Evolutionary conservation across 1,139 yeast genomes (phyloP).

Genomic region (Saccharomycopsis phalli): DNA sequence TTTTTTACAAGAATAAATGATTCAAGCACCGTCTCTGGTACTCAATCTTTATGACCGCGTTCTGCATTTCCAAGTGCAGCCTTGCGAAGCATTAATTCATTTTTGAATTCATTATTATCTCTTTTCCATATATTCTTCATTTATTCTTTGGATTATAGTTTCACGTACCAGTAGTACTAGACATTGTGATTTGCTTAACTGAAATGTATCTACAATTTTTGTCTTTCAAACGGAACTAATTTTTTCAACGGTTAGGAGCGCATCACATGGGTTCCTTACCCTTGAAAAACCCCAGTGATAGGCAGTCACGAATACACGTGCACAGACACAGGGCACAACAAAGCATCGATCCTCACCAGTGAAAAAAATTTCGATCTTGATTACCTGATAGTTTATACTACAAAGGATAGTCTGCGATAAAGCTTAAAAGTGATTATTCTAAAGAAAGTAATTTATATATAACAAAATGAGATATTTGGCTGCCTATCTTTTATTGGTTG

Average conservation of each 20-base stretch:
- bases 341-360: neutral
- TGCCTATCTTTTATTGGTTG: conserved; percentile 81
- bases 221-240: too few relatives aligned
- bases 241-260: too few relatives aligned
- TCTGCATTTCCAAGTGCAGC: too few relatives aligned
- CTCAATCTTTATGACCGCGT: too few relatives aligned
- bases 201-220: too few relatives aligned
- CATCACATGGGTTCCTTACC: neutral
- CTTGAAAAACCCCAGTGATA: neutral
- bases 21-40: too few relatives aligned
- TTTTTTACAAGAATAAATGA: neutral
- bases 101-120: too few relatives aligned
- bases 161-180: neutral
- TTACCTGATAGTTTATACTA: conserved; percentile 26
- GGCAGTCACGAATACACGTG: neutral
- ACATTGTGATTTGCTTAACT: neutral
- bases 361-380: neutral
- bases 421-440: conserved; percentile 25
- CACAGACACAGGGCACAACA: neutral
- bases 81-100: too few relatives aligned
- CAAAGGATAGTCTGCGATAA: conserved; percentile 27
- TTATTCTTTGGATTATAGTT: too few relatives aligned
- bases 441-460: neutral
- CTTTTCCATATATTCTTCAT: too few relatives aligned
- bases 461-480: conserved; percentile 72